These are phyloP conservation scores for Pseudoneurospora amorphoporcata DNA, from an alignment of 495 filamentous ascomycete genomes.

Conservation along the genomic window DNA sequence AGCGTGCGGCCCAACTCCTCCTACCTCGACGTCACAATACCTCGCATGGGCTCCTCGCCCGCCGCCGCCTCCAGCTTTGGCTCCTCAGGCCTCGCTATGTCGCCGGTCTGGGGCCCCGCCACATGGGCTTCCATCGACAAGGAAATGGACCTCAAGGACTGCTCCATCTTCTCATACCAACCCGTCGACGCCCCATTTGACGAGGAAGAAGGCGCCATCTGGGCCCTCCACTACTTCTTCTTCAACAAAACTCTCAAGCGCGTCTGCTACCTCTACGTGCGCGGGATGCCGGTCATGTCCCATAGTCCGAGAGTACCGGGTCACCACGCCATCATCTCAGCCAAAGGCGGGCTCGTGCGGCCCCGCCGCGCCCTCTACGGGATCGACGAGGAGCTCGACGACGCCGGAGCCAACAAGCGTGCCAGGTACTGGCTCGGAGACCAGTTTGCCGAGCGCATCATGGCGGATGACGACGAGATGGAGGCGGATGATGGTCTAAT, in stretches of 20 bases:
- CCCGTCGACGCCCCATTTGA: slow-evolving; percentile 79
- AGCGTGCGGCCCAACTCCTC: slow-evolving; percentile 57
- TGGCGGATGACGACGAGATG: slow-evolving; percentile 33
- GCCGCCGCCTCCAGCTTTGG: slow-evolving; percentile 13
- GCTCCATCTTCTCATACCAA: slow-evolving; percentile 73
- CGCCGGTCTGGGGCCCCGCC: slow-evolving; percentile 61
- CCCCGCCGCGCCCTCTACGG: background rate
- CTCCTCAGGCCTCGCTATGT: slow-evolving; percentile 18
- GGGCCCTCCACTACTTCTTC: slow-evolving; percentile 94
- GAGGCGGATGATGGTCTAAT: slow-evolving; percentile 31
- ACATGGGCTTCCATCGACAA: slow-evolving; percentile 89
- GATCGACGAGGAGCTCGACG: slow-evolving; percentile 3
- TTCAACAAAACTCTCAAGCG: slow-evolving; percentile 89
- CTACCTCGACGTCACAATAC: slow-evolving; percentile 13
- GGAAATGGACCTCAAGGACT: slow-evolving; percentile 81
- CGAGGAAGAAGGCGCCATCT: slow-evolving; percentile 83
- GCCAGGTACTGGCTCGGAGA: slow-evolving; percentile 78
- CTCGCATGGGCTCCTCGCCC: slow-evolving; percentile 18
- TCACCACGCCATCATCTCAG: slow-evolving; percentile 10
- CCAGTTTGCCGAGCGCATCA: slow-evolving; percentile 33
- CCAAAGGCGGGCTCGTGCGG: background rate
- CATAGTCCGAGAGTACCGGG: slow-evolving; percentile 42
- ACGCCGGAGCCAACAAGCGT: slow-evolving; percentile 55
- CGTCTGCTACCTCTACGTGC: slow-evolving; percentile 88
- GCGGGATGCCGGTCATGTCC: slow-evolving; percentile 74